Base-by-base conservation (phyloP, 1,139 yeast species). In the Zygoascus meyerae region DNA sequence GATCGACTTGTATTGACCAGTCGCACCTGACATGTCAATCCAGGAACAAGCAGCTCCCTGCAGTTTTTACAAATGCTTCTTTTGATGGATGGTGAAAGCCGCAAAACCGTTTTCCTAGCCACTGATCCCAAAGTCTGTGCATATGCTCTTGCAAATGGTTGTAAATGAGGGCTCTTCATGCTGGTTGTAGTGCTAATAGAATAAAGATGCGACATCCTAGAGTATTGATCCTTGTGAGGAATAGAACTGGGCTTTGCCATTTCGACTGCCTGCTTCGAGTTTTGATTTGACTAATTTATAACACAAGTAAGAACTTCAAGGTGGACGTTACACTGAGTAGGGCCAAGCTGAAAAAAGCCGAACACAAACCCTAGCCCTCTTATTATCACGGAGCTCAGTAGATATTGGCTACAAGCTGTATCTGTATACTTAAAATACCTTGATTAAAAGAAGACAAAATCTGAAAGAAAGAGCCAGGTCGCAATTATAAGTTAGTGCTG, bases 51-150 rank as follows among this genome's bases (percentile, higher is more conserved):
- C 8, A 74, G 52, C 8, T 74, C 61, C 46, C 73, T 62, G 60
- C 94, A 84, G 21, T 62, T 64, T 55, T 81, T 83, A 62, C 94
- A 84, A 21, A 79, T 56, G 1, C 72, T 68, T 52, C 90, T 66
- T 60, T 84, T 85, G 16, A 84, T 58, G 26, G 67, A 66, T 0
- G 87, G 87, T 32, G 83, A 74, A 44, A 81, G 57, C 55, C 83
- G 75, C 12, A 81, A 58, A 5, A 83, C 89, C 4, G 79, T 73
- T 58, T 80, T 81, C 57, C 80, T 79, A 2, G 86, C 74, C 8
- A 83, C 81, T 1, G 65, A 47, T n/a, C 55, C 53, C 61, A 64
- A 49, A 5, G 65, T 56, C 12, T 53, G 55, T 11, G 64, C 55
- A 52, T 78, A 78, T 42, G 71, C 69, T 40, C 85, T 63, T 0